Percentiles rank a stretch among this genome's conserved stretches.
Conservation (phyloP, 176 grass and related monocot species). For the Lolium multiflorum region DNA sequence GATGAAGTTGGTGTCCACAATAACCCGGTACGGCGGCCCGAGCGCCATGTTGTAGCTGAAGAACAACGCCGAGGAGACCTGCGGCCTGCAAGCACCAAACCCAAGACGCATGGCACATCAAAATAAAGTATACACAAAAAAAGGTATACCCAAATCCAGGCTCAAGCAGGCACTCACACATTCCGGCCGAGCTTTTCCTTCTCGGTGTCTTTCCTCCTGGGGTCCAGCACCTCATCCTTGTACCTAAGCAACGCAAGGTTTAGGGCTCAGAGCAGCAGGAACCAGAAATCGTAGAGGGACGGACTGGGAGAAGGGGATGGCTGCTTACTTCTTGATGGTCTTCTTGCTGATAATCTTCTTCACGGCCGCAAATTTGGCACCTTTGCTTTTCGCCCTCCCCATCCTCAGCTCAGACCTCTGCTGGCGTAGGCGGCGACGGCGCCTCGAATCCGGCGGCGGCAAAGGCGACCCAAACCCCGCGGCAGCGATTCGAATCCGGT, state of each 20-base stretch:
- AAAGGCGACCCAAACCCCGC: background rate
- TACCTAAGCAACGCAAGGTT: conserved; percentile 33
- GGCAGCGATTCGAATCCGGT: background rate
- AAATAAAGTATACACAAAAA: background rate
- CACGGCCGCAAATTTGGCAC: conserved; percentile 69
- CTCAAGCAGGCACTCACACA: conserved; percentile 55
- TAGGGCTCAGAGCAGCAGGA: background rate
- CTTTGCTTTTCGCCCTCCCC: conserved; percentile 77
- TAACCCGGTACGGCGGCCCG: conserved; percentile 87
- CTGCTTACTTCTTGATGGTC: conserved; percentile 69
- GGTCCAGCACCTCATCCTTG: conserved; percentile 89
- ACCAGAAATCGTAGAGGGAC: background rate
- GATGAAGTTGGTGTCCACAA: conserved; percentile 99
- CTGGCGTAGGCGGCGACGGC: background rate
- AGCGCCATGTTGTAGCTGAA: conserved; percentile 96
- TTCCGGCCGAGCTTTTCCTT: conserved; percentile 83
- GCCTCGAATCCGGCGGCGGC: background rate
- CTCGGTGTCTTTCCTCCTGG: conserved; percentile 68
- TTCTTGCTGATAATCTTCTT: conserved; percentile 91
- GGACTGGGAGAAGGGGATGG: background rate
- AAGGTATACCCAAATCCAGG: background rate
- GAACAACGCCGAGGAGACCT: conserved; percentile 74
- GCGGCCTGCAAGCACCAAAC: conserved; percentile 49
- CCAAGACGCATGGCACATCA: background rate
- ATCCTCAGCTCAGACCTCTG: conserved; percentile 34